Percentiles rank a stretch among this genome's conserved stretches.
These are phyloP conservation scores for Didymella glomerata DNA, from an alignment of 2,329 filamentous ascomycete genomes.

Conservation along the genomic window DNA sequence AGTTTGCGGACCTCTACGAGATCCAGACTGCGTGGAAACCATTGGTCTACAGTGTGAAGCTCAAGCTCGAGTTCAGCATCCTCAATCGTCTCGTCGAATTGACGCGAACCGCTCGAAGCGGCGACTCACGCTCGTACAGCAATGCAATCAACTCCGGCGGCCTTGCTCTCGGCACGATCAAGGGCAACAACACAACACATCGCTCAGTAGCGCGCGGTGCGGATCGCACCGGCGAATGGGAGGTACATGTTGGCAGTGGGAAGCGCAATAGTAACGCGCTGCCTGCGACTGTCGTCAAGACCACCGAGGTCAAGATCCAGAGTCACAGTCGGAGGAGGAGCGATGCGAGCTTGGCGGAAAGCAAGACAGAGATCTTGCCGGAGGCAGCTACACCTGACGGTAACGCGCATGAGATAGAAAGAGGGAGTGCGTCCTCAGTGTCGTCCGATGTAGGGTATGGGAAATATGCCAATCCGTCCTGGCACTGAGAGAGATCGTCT, in stretches of 20 bases:
- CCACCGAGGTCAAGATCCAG: constrained; percentile 32
- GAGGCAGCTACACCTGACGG: constrained; percentile 17
- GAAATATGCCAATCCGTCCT: constrained; percentile 23
- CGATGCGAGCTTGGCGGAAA: constrained; percentile 25
- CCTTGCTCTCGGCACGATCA: constrained; percentile 27
- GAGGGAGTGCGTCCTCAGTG: constrained; percentile 24
- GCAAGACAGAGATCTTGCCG: constrained; percentile 26
- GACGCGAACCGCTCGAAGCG: constrained; percentile 24
- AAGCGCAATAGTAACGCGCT: constrained; percentile 18
- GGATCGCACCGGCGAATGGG: constrained; percentile 23
- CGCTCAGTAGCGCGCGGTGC: constrained; percentile 20
- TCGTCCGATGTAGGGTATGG: constrained; percentile 26
- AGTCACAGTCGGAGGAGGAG: constrained; percentile 29
- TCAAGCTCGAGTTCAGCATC: constrained; percentile 64
- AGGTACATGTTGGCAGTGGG: constrained; percentile 28
- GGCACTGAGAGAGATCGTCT: constrained; percentile 1
- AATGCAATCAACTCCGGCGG: constrained; percentile 16
- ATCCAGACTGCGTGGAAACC: constrained; percentile 46
- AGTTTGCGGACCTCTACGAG: constrained; percentile 31
- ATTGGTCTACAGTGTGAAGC: constrained; percentile 55
- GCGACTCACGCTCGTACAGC: constrained; percentile 24
- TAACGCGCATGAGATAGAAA: constrained; percentile 15
- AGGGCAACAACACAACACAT: constrained; percentile 13
- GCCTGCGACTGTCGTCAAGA: constrained; percentile 28
- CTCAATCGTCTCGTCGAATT: constrained; percentile 50